phyloP scores from a whole-genome alignment of 2,329 filamentous ascomycete species.

The Colletotrichum salicis region DNA sequence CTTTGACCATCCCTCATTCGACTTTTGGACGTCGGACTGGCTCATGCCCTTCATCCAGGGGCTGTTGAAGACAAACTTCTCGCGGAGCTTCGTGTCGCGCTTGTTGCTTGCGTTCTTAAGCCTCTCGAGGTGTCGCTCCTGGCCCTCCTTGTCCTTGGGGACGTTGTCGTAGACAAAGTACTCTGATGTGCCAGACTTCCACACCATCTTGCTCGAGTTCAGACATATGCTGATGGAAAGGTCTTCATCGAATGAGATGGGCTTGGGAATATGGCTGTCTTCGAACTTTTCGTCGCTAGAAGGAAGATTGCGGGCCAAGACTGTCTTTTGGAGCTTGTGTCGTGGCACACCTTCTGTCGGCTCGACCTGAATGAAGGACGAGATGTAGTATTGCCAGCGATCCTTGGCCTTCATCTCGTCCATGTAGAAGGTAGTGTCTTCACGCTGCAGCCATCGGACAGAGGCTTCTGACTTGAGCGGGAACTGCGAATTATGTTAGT shows the following conservation, averaged over 20 bases:
- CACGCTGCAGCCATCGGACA: conserved; percentile 75
- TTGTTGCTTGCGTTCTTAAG: conserved; percentile 68
- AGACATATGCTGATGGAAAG: conserved; percentile 79
- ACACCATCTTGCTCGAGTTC: conserved; percentile 83
- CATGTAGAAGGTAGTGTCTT: conserved; percentile 83
- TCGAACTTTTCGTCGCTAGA: conserved; percentile 70
- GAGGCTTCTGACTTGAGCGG: conserved; percentile 75
- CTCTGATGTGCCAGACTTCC: conserved; percentile 75
- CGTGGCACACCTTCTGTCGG: conserved; percentile 83
- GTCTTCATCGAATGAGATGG: conserved; percentile 72
- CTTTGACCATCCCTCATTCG: conserved; percentile 72
- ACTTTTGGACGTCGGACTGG: conserved; percentile 79
- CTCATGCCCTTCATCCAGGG: conserved; percentile 83
- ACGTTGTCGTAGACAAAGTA: conserved; percentile 78
- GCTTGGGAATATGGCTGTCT: conserved; percentile 70
- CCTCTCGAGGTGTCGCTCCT: conserved; percentile 54
- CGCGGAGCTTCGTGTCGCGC: conserved; percentile 75
- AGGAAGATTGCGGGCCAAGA: conserved; percentile 78
- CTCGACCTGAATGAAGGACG: conserved; percentile 88
- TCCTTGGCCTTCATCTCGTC: conserved; percentile 87
- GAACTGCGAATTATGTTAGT: conserved; percentile 62
- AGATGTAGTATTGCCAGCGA: conserved; percentile 95
- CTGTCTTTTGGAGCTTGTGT: conserved; percentile 72
- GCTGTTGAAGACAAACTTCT: conserved; percentile 86
- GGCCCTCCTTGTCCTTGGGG: conserved; percentile 74